Base-by-base conservation (phyloP, 2,329 filamentous ascomycete species). In the Colletotrichum liaoningense region DNA sequence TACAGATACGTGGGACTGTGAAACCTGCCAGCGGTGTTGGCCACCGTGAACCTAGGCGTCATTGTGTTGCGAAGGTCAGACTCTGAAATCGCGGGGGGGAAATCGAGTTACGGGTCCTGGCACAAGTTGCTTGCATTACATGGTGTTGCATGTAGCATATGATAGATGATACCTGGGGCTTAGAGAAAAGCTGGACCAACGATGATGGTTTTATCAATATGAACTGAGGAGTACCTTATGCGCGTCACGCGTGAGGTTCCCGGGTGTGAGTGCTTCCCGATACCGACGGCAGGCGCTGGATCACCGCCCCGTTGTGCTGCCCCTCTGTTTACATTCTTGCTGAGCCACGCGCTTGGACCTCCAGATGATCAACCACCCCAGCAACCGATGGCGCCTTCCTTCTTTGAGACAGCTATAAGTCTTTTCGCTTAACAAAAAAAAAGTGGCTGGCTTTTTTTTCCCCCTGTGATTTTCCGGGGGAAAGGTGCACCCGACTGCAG, bases 261-360 rank as follows among this genome's bases (percentile, higher is more conserved):
- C 16, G 38, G 38, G 16, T 42, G 16, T 22, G 42, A 49, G 42
- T n/a, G 19, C 8, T 49, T 11, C 42, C 19, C 42, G 19, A 49
- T 49, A 49, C 19, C 42, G 42, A 56, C 24, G 54, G 26, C 54
- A 56, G 38, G 38, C 38, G 6, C 38, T 16, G 54, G 24, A 8
- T 19, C 42, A 49, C 42, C 42, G 42, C 19, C 42, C 42, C 6
- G 19, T 49, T 56, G 54, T 38, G 9, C 7, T 65, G 63, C 52
- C 63, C 63, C 63, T 57, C 63, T 65, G 28, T 57, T 65, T 57
- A 65, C 59, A 22, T 35, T 28, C 60, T 22, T 46, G 60, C 60
- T n/a, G n/a, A 63, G 16, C 16, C 46, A 22, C 14, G 16, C 52
- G 52, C 52, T 42, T 28, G 33, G 52, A 9, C 24, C 52, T 22